Conservation (phyloP, 1,139 yeast genomes). For the Debaryomyces robertsiae region DNA sequence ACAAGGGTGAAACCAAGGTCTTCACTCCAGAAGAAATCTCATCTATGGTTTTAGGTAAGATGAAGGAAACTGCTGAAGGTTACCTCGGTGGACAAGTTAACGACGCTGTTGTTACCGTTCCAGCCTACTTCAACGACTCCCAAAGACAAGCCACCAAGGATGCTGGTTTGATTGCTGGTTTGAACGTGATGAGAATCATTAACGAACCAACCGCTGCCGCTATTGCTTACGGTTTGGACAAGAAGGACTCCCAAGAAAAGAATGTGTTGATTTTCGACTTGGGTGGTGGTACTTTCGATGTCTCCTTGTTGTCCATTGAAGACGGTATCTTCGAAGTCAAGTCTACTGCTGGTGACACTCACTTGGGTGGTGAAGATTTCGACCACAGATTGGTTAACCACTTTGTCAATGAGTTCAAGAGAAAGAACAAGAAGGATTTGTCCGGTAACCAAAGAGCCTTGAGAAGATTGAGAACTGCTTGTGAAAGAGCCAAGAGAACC, state of each 20-base stretch:
- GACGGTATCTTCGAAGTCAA: constrained; percentile 97
- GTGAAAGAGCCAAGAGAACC: constrained; percentile 99
- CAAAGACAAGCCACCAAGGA: constrained; percentile 55
- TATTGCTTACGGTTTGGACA: constrained; percentile 55
- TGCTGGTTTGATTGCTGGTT: constrained; percentile 54
- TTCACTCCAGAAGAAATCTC: constrained; percentile 98
- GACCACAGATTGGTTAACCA: constrained; percentile 62
- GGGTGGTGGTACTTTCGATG: constrained; percentile 58
- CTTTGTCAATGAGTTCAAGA: constrained; percentile 93
- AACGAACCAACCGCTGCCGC: constrained; percentile 58
- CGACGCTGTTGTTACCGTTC: constrained; percentile 54
- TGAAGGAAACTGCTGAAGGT: constrained; percentile 53
- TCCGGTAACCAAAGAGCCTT: constrained; percentile 91
- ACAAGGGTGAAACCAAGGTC: constrained; percentile 90
- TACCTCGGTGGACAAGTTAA: constrained; percentile 43
- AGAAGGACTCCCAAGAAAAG: constrained; percentile 77
- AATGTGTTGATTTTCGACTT: constrained; percentile 56
- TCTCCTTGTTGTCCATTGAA: constrained; percentile 80
- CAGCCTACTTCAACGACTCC: constrained; percentile 53
- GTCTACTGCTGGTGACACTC: constrained; percentile 99
- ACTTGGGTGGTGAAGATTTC: constrained; percentile 90
- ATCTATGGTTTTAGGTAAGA: constrained; percentile 84
- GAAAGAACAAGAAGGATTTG: constrained; percentile 93
- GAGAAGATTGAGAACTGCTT: constrained; percentile 97
- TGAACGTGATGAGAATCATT: constrained; percentile 51